A percentile compares a stretch with the other conserved stretches of the same genome.
Conservation (phyloP, 208 protist genomes). For the Trypanosoma boissoni region DNA sequence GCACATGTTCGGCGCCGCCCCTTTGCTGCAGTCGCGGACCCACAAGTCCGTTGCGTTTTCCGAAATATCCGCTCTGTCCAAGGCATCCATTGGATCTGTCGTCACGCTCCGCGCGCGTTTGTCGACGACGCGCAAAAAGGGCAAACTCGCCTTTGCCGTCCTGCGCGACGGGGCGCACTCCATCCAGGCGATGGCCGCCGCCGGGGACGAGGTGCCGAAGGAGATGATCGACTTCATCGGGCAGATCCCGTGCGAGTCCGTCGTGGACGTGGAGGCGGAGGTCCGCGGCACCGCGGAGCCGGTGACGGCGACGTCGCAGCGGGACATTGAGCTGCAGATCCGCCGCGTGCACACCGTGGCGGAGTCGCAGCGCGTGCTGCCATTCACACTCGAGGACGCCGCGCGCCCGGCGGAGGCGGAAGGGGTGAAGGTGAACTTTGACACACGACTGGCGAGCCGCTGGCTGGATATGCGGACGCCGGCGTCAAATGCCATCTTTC, state of each 20-base stretch:
- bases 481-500: slow-evolving; percentile 96
- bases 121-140: slow-evolving; percentile 88
- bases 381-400: slow-evolving; percentile 93
- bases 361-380: slow-evolving; percentile 83
- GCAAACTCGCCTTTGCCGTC: slow-evolving; percentile 91
- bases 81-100: slow-evolving; percentile 33
- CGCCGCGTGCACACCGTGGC: slow-evolving; percentile 77
- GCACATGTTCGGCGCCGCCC: slow-evolving; percentile 67
- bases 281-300: slow-evolving; percentile 68
- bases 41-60: slow-evolving; percentile 53
- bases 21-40: slow-evolving; percentile 75
- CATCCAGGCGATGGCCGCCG: slow-evolving; percentile 85
- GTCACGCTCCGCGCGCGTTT: slow-evolving; percentile 84
- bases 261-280: slow-evolving; percentile 81
- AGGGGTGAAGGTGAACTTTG: slow-evolving; percentile 83
- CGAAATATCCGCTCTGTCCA: slow-evolving; percentile 47
- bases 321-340: slow-evolving; percentile 79
- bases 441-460: slow-evolving; percentile 96
- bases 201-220: slow-evolving; percentile 67
- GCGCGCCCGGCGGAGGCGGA: slow-evolving; percentile 64
- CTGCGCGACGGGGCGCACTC: slow-evolving; percentile 76
- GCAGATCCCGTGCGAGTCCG: slow-evolving; percentile 83
- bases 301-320: slow-evolving; percentile 78
- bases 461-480: slow-evolving; percentile 97
- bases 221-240: slow-evolving; percentile 91